Evolutionary conservation across 768 basidiomycete genomes (phyloP), one percentile per base, ranked within the genome.

Genomic region (Tylopilus rubrobrunneus): DNA sequence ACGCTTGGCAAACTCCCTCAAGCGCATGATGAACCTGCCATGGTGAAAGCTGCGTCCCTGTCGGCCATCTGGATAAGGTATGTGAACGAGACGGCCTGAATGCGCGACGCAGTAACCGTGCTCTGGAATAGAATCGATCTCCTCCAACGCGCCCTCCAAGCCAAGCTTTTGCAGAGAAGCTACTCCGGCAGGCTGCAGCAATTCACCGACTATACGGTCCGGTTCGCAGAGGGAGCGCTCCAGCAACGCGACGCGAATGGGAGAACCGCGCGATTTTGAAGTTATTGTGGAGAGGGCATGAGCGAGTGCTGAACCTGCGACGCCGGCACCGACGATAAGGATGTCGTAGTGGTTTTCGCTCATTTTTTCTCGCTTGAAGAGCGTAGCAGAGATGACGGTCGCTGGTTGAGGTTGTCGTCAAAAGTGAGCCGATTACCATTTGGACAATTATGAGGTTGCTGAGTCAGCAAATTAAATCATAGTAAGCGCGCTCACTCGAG

Each of bases 171-270:
- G 73, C 43, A 99, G 73, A 1, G 92, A 84, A 12, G 76, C 74
- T 23, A 93, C 84, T 1, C 97, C 97, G 1, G 87, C 94, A 2
- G 97, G 97, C 65, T 99, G 97, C 23, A 99, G 75, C 1, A 98
- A 83, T 69, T 99, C 97, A 25, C 97, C 97, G 33, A 98, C 97
- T 60, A 99, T 98, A 17, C 97, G 82, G 77, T 98, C 93, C 0
- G 97, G 97, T 67, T 92, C 89, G 0, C 87, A 79, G 4, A 98
- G 79, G 14, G 95, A 96, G 11, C 96, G 85, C 71, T 99, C 97
- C 51, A 99, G 76, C 0, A 98, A 74, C 17, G 87, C 87, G 59
- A 98, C 85, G 21, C 84, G 81, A 19, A 93, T 80, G 14, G 87
- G 87, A 49, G 74, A 73, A 19, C 69, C 46, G 40, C 82, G 76